A percentile compares a stretch with the other conserved stretches of the same genome.
phyloP scores from a whole-genome alignment of 108 stramenopile species.

The Nannochloropsis oceanica region DNA sequence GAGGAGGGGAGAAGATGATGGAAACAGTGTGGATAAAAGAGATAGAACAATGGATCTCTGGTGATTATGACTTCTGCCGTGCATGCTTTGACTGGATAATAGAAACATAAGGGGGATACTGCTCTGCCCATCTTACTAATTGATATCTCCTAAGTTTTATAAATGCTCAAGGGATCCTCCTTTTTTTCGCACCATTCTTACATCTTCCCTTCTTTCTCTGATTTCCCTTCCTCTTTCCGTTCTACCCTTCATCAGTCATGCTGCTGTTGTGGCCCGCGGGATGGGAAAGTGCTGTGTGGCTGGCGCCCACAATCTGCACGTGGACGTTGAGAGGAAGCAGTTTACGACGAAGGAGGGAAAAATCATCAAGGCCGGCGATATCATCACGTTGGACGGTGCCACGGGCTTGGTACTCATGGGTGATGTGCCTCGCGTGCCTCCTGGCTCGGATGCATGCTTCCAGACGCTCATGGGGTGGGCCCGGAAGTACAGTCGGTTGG shows the following conservation, averaged over 20 bases:
- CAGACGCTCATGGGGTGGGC: conserved; percentile 44
- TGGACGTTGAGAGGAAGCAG: conserved; percentile 44
- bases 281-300: conserved; percentile 79
- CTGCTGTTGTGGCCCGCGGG: conserved; percentile 69
- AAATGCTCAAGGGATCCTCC: too few species aligned
- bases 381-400: conserved; percentile 57
- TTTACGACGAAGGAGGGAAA: conserved; percentile 43
- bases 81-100: too few species aligned
- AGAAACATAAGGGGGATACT: too few species aligned
- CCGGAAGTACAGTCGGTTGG: conserved; percentile 46
- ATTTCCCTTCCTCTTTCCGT: background rate
- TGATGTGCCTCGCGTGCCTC: background rate
- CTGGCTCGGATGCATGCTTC: conserved; percentile 31
- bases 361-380: conserved; percentile 51
- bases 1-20: background rate
- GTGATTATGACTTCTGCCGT: too few species aligned
- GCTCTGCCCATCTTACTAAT: too few species aligned
- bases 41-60: too few species aligned
- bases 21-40: too few species aligned
- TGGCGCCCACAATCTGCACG: conserved; percentile 51
- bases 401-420: conserved; percentile 52
- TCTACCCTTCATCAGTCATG: conserved; percentile 28
- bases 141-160: too few species aligned
- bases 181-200: too few species aligned
- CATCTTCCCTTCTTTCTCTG: background rate